Evolutionary conservation across 495 filamentous ascomycete species (phyloP).

Genomic region (Aspergillus affinis): DNA sequence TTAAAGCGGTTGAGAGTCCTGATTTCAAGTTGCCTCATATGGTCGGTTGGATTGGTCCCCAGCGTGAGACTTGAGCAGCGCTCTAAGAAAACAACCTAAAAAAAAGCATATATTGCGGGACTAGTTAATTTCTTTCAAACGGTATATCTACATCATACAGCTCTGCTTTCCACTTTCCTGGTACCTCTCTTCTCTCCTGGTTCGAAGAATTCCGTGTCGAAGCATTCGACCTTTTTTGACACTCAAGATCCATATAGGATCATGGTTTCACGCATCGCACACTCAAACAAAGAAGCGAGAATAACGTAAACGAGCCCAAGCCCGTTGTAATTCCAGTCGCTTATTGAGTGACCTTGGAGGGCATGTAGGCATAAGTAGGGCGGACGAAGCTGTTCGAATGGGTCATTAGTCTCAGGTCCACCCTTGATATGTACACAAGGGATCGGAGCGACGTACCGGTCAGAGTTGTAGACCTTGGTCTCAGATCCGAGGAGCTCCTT

Average conservation of each 20-base stretch:
- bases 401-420: slow-evolving; percentile 11
- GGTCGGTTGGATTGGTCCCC: too few species aligned
- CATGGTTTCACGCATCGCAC: not conserved
- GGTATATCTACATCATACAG: slow-evolving; percentile 45
- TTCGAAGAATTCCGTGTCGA: not conserved
- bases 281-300: not conserved
- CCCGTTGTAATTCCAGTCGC: slow-evolving; percentile 5
- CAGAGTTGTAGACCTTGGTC: slow-evolving; percentile 79
- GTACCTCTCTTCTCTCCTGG: not conserved
- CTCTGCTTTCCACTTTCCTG: slow-evolving; percentile 3
- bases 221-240: not conserved
- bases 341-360: slow-evolving; percentile 41
- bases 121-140: slow-evolving; percentile 29
- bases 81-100: slow-evolving; percentile 16
- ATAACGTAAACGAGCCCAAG: slow-evolving; percentile 6
- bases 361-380: slow-evolving; percentile 48
- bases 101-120: slow-evolving; percentile 27
- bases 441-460: slow-evolving; percentile 60
- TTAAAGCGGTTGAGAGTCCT: not conserved
- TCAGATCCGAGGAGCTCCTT: slow-evolving; percentile 83
- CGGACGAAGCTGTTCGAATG: slow-evolving; percentile 40
- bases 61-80: not conserved
- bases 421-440: not conserved
- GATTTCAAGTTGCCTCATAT: not conserved
- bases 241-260: not conserved